A percentile compares a stretch with the other conserved stretches of the same genome.
Conservation (phyloP, 345 rosid species). For the Pelargonium nanum region DNA sequence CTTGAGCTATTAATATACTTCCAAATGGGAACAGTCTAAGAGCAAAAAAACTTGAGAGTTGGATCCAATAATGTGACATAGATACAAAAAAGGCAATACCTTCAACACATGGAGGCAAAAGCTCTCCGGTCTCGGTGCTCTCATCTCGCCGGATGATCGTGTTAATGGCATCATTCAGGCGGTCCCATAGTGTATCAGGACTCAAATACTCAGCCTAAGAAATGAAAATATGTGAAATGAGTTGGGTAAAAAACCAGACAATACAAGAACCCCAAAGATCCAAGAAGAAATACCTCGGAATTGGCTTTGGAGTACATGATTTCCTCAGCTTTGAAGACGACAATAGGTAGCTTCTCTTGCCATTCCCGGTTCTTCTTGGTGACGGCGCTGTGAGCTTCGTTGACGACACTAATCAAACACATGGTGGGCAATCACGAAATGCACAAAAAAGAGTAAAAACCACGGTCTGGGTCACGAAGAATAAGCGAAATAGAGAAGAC, state of each 20-base stretch:
- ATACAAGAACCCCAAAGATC: constrained; percentile 11
- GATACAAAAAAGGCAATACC: constrained; percentile 30
- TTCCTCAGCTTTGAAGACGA: constrained; percentile 81
- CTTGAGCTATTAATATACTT: constrained; percentile 3
- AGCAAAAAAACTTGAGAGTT: constrained; percentile 2
- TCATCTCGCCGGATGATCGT: constrained; percentile 89
- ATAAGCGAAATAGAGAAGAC: constrained; percentile 11
- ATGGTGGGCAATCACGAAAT: constrained; percentile 15
- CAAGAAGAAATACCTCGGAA: constrained; percentile 58
- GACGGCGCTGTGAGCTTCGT: constrained; percentile 41
- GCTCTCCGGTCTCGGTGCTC: constrained; percentile 65
- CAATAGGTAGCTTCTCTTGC: constrained; percentile 79
- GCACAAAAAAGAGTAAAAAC: constrained; percentile 10
- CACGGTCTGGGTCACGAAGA: background rate
- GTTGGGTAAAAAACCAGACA: constrained; percentile 4
- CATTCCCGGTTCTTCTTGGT: constrained; percentile 88
- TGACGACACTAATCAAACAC: constrained; percentile 53
- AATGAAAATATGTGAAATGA: constrained; percentile 6
- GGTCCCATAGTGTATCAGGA: constrained; percentile 75
- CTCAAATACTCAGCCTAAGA: constrained; percentile 67
- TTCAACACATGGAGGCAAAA: constrained; percentile 97
- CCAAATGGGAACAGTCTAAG: constrained; percentile 6
- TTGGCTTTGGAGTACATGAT: constrained; percentile 96
- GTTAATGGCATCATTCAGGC: constrained; percentile 83
- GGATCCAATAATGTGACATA: background rate